phyloP scores from a whole-genome alignment of 2,329 filamentous ascomycete species.

The Alternaria sp. region DNA sequence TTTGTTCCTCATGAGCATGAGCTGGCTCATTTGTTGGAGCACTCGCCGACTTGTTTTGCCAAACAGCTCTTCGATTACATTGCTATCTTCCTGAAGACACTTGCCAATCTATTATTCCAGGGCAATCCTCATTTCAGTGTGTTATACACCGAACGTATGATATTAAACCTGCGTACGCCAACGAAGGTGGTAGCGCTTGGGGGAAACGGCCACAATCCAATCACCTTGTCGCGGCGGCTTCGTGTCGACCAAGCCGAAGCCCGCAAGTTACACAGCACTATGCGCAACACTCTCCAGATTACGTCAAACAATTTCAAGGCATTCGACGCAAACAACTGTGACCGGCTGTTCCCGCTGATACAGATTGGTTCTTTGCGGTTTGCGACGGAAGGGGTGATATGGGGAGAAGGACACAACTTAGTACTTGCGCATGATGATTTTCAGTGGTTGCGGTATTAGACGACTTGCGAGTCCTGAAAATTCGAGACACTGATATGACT shows the following conservation, averaged over 20 bases:
- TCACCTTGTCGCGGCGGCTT: constrained; percentile 22
- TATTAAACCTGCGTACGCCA: constrained; percentile 36
- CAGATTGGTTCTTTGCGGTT: constrained; percentile 37
- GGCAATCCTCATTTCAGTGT: constrained; percentile 28
- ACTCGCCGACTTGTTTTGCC: constrained; percentile 34
- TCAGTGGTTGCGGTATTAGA: constrained; percentile 36
- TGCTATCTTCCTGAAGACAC: constrained; percentile 36
- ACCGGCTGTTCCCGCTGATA: constrained; percentile 33
- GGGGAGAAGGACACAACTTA: constrained; percentile 39
- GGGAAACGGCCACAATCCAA: constrained; percentile 18
- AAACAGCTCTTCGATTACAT: constrained; percentile 41
- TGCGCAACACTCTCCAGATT: constrained; percentile 35
- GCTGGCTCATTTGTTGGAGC: constrained; percentile 31
- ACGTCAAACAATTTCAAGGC: constrained; percentile 34
- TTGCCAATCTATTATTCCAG: constrained; percentile 30
- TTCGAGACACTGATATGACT: no score
- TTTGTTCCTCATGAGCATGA: constrained; percentile 33
- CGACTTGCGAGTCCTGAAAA: neutral
- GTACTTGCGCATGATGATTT: constrained; percentile 39
- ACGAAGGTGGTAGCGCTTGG: constrained; percentile 25
- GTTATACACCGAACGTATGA: constrained; percentile 35
- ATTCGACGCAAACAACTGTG: constrained; percentile 31
- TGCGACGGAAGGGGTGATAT: constrained; percentile 33
- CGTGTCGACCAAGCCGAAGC: constrained; percentile 28
- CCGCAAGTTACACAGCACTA: constrained; percentile 26